phyloP scores from a whole-genome alignment of 371 early-diverging fungal genomes.

The Mortierella sp. region DNA sequence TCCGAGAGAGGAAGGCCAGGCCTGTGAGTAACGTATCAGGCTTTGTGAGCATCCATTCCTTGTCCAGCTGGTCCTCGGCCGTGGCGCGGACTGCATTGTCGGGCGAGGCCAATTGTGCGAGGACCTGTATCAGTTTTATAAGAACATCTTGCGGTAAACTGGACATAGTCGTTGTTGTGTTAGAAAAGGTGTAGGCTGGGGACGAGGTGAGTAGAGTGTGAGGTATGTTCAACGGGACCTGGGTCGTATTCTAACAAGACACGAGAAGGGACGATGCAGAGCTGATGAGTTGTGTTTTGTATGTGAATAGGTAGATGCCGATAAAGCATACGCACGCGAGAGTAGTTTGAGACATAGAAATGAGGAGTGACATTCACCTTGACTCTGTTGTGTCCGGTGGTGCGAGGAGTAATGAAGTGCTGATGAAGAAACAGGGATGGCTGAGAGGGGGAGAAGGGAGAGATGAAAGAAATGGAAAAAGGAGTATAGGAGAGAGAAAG shows the following conservation, averaged over 20 bases:
- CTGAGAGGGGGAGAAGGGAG: not conserved
- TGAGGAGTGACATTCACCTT: constrained; percentile 10
- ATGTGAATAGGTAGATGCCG: not conserved
- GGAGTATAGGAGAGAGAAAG: not conserved
- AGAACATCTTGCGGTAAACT: constrained; percentile 66
- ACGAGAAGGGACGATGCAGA: not conserved
- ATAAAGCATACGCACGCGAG: not conserved
- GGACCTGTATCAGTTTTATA: constrained; percentile 68
- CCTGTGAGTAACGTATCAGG: constrained; percentile 78
- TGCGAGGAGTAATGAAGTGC: not conserved
- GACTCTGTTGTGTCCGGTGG: not conserved
- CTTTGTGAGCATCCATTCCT: constrained; percentile 76
- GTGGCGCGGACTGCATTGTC: constrained; percentile 73
- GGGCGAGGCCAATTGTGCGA: constrained; percentile 67
- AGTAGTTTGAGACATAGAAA: not conserved
- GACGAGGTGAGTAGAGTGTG: not conserved
- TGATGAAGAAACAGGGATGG: not conserved
- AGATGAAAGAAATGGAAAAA: not conserved
- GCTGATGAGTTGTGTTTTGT: not conserved
- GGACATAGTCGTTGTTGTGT: constrained; percentile 14
- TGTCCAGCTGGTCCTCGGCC: constrained; percentile 81
- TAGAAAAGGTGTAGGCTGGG: not conserved
- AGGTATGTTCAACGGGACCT: not conserved
- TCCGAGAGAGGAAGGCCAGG: constrained; percentile 72
- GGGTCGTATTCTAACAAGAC: not conserved